Evolutionary conservation across 352 stramenopile species (phyloP).

Genomic region (Pythium biforme): DNA sequence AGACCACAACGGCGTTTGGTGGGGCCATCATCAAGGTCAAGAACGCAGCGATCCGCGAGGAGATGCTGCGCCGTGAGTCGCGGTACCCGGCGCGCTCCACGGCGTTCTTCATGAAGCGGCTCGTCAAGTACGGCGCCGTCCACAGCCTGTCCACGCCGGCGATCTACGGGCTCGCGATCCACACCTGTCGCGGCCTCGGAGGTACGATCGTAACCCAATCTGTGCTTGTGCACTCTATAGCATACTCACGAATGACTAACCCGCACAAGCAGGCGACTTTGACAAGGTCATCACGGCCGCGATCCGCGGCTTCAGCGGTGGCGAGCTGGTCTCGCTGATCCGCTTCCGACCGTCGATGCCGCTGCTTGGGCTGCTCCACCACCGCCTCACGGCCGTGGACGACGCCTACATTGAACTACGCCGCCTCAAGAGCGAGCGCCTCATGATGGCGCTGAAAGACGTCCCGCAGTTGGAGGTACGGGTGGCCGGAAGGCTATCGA

Average conservation of each 20-base stretch:
- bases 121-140: slow-evolving; percentile 76
- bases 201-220: slow-evolving; percentile 28
- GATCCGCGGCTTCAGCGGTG: slow-evolving; percentile 77
- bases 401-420: slow-evolving; percentile 68
- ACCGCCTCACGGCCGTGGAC: slow-evolving; percentile 65
- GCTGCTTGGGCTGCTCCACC: slow-evolving; percentile 66
- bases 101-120: slow-evolving; percentile 67
- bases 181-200: slow-evolving; percentile 53
- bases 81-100: slow-evolving; percentile 67
- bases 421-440: slow-evolving; percentile 68
- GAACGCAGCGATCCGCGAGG: slow-evolving; percentile 45
- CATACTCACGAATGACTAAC: background rate
- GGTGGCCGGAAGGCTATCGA: no score
- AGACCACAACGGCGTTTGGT: slow-evolving; percentile 80
- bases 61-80: slow-evolving; percentile 68
- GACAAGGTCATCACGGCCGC: slow-evolving; percentile 82
- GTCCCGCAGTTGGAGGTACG: slow-evolving; percentile 57
- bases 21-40: slow-evolving; percentile 66
- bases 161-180: slow-evolving; percentile 73
- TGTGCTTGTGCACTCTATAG: background rate
- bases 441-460: slow-evolving; percentile 49
- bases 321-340: slow-evolving; percentile 74
- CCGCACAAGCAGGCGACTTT: slow-evolving; percentile 62
- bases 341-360: slow-evolving; percentile 76
- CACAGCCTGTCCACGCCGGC: slow-evolving; percentile 72